Conservation (phyloP, 1,284 basidiomycete species). For the Omphalotus olearius region DNA sequence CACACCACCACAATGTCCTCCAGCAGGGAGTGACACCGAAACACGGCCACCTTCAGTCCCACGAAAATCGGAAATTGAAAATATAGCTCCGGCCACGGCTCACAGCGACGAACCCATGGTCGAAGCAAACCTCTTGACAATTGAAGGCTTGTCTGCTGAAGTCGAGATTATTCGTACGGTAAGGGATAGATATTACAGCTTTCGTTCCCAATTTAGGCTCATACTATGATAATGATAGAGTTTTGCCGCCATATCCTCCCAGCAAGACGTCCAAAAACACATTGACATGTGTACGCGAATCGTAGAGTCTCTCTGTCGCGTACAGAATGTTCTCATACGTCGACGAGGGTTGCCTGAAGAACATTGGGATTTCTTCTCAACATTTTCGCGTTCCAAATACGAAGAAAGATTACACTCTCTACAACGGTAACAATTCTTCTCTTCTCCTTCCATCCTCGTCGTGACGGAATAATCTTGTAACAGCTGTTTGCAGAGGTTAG, state of each 20-base stretch:
- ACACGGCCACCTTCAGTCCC: too few species aligned
- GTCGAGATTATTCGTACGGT: conserved; percentile 2
- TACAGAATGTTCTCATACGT: background rate
- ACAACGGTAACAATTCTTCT: background rate
- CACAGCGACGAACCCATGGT: conserved; percentile 2
- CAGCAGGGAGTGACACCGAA: background rate
- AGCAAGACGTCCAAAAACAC: background rate
- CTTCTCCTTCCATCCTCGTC: background rate
- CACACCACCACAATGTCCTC: background rate
- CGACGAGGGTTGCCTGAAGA: conserved; percentile 5
- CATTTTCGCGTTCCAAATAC: conserved; percentile 1
- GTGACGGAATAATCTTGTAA: background rate
- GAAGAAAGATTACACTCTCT: conserved; percentile 1
- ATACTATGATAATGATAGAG: background rate
- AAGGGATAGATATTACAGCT: background rate
- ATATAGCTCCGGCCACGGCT: too few species aligned
- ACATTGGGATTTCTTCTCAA: conserved; percentile 6
- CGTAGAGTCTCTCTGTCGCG: background rate
- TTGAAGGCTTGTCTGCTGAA: background rate
- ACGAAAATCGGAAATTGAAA: too few species aligned
- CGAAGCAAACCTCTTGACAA: conserved; percentile 3
- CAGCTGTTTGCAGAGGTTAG: conserved; percentile 8
- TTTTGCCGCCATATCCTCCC: background rate
- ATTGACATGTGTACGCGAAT: conserved; percentile 2
- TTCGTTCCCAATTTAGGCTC: background rate